phyloP scores from a whole-genome alignment of 108 stramenopile genomes.

The Fistulifera pelliculosa region DNA sequence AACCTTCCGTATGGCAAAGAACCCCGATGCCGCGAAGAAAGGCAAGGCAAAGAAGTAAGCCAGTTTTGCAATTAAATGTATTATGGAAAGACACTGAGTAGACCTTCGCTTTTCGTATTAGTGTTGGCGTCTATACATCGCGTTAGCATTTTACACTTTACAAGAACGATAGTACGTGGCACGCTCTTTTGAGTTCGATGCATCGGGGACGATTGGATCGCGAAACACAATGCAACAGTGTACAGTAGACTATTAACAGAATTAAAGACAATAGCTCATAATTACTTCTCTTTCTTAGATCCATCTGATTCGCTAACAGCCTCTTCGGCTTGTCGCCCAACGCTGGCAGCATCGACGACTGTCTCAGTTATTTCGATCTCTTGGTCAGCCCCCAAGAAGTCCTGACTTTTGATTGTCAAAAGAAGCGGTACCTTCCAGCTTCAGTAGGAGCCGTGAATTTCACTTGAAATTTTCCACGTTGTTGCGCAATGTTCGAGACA shows the following conservation, averaged over 20 bases:
- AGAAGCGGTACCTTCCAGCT: conserved; percentile 67
- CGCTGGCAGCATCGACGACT: conserved; percentile 22
- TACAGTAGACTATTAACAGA: no score
- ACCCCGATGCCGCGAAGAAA: conserved; percentile 69
- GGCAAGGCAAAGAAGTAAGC: conserved; percentile 25
- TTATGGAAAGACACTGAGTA: no score
- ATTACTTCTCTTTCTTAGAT: conserved; percentile 4
- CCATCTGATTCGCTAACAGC: background rate
- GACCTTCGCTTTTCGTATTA: no score
- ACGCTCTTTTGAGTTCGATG: no score
- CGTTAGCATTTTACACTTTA: no score
- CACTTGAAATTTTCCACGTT: conserved; percentile 63
- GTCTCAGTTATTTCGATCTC: conserved; percentile 48
- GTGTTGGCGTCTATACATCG: no score
- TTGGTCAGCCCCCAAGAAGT: conserved; percentile 77
- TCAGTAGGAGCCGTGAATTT: conserved; percentile 55
- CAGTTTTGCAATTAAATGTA: background rate
- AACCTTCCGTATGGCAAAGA: conserved; percentile 89
- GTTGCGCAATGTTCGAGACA: conserved; percentile 63
- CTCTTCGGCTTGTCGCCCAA: background rate
- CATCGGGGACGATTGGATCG: no score
- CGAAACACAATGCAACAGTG: no score
- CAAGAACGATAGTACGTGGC: no score
- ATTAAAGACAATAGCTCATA: no score
- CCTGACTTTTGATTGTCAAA: conserved; percentile 68